Conservation (phyloP, 306 rosid genomes). For the Rosa rugosa region DNA sequence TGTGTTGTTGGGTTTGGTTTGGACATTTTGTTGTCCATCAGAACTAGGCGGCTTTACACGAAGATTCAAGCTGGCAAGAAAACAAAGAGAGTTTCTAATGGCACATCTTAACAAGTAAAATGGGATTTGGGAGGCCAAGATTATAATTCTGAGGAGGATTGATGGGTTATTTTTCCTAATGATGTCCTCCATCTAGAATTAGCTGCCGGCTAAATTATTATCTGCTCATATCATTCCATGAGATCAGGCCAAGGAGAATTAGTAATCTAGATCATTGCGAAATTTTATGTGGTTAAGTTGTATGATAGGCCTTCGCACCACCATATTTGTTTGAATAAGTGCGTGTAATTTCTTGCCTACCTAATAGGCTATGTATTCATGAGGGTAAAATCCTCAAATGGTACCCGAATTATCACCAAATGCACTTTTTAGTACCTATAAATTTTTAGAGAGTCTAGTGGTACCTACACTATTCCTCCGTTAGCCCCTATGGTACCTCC, state of each 20-base stretch:
- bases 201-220: not conserved
- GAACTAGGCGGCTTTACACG: slow-evolving; percentile 61
- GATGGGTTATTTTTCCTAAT: slow-evolving; percentile 35
- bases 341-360: not conserved
- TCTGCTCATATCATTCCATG: not conserved
- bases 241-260: not conserved
- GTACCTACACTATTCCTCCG: too few species aligned
- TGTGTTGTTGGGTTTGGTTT: slow-evolving; percentile 72
- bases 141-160: slow-evolving; percentile 26
- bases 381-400: too few species aligned
- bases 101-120: not conserved
- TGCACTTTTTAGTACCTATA: too few species aligned
- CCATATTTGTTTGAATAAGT: not conserved
- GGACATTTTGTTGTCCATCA: slow-evolving; percentile 57
- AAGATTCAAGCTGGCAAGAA: slow-evolving; percentile 59
- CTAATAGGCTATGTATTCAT: not conserved
- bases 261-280: not conserved
- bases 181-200: slow-evolving; percentile 29
- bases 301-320: not conserved
- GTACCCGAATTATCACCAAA: too few species aligned
- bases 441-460: too few species aligned
- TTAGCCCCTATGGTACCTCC: too few species aligned
- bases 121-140: not conserved
- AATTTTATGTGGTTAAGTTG: not conserved
- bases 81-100: slow-evolving; percentile 39